Base-by-base conservation (phyloP, 106 monocot genomes). In the Cymbidium sinense region DNA sequence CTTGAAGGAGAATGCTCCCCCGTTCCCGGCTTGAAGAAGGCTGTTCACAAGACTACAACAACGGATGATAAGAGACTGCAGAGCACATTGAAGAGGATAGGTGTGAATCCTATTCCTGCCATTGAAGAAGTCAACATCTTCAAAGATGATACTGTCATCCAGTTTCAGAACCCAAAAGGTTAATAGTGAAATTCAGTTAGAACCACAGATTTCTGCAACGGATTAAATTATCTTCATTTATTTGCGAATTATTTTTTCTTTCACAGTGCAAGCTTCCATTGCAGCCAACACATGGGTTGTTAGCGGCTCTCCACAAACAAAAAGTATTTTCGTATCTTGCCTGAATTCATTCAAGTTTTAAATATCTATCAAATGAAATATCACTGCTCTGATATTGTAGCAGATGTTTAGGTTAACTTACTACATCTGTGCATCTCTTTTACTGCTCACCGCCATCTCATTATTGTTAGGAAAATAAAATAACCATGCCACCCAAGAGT, bases 221-320 rank as follows among this genome's bases (percentile, higher is more conserved):
- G 3, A 9, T 31, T 4, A 13, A 31, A 33, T n/a, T 27, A 2
- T 28, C 10, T 12, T 20, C 39, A 1, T 17, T 54, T 70, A 58
- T 51, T 44, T 79, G 34, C 67, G 34, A 6, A 35, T 72, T 81
- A 34, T 55, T 67, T 71, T 77, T 50, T 74, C 37, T 34, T 12
- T 12, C 77, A 30, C 90, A 93, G 93, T 93, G 80, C 93, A 93
- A 88, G 90, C 93, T 78, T 93, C 93, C 36, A 90, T 93, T 76
- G 88, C 82, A 10, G 93, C 93, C 9, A 93, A 93, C 70, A 93
- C 93, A 78, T 93, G 93, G 93, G 90, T 93, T 54, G 86, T 93
- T 36, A 90, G 88, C 50, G 93, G 90, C 34, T 80, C 90, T 47
- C 86, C 89, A 70, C 93, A 93, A 74, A 93, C 90, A 35, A 93